Conservation (phyloP, 441 rosid genomes). For the Aleurites moluccanus region DNA sequence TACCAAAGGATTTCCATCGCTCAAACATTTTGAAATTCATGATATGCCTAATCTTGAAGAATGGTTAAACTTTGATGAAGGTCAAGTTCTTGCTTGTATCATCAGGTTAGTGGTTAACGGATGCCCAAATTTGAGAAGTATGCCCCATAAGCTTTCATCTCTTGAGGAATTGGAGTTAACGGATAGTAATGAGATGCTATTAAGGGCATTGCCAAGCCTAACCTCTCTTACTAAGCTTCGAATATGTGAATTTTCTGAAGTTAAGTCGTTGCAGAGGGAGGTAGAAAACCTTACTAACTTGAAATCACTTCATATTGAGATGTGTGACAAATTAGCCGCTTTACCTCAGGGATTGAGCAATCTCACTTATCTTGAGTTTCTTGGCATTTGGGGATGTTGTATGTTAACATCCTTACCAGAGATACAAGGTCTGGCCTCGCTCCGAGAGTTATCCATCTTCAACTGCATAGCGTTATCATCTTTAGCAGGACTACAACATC, state of each 20-base stretch:
- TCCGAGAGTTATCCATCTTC: not conserved
- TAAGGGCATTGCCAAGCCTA: constrained; percentile 5
- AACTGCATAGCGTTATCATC: not conserved
- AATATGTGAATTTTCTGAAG: constrained; percentile 8
- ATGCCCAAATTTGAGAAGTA: constrained; percentile 7
- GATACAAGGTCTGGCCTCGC: not conserved
- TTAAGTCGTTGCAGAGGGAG: constrained; percentile 1
- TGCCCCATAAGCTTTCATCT: constrained; percentile 6
- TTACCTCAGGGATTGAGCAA: constrained; percentile 1
- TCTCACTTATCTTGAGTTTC: constrained; percentile 1
- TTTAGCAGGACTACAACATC: constrained; percentile 9
- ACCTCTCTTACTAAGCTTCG: not conserved
- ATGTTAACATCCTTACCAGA: constrained; percentile 9
- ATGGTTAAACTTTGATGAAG: not conserved
- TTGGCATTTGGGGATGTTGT: constrained; percentile 5
- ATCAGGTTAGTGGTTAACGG: not conserved
- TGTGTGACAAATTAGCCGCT: not conserved
- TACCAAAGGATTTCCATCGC: not conserved
- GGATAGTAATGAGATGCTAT: constrained; percentile 6
- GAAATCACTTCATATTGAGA: constrained; percentile 9
- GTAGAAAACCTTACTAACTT: constrained; percentile 1
- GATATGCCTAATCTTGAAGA: constrained; percentile 9
- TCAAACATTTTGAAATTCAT: not conserved
- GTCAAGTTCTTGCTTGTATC: not conserved
- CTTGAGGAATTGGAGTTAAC: constrained; percentile 3